Conservation (phyloP, 2,329 filamentous ascomycete genomes). For the Aurifilum marmelostoma region DNA sequence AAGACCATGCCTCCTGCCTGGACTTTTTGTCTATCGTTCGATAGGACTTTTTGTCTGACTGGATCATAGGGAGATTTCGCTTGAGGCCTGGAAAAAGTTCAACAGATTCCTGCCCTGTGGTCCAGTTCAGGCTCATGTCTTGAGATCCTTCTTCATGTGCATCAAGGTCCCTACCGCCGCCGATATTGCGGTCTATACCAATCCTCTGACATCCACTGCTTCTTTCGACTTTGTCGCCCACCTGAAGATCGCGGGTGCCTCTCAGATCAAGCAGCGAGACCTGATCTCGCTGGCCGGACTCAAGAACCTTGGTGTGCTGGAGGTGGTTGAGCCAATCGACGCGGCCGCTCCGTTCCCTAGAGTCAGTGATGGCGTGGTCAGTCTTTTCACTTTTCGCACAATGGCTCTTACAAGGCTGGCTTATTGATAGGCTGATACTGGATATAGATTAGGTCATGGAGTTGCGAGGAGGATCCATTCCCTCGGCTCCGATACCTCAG, state of each 20-base stretch:
- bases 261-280: constrained; percentile 14
- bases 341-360: constrained; percentile 2
- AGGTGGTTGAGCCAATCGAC: constrained; percentile 16
- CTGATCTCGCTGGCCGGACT: constrained; percentile 17
- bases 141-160: constrained; percentile 9
- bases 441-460: constrained; percentile 7
- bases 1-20: not conserved
- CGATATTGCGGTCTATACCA: constrained; percentile 16
- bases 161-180: constrained; percentile 12
- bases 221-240: constrained; percentile 25
- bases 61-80: not conserved
- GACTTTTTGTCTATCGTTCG: not conserved
- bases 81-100: constrained; percentile 12
- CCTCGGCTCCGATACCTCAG: constrained; percentile 17
- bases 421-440: not conserved
- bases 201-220: constrained; percentile 10
- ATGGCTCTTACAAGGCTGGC: not conserved
- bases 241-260: constrained; percentile 19
- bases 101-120: not conserved
- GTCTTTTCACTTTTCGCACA: not conserved
- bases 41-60: not conserved
- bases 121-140: not conserved
- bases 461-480: constrained; percentile 5
- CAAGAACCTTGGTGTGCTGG: constrained; percentile 25
- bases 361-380: constrained; percentile 12